Conservation (phyloP, 2,329 filamentous ascomycete species). For the Herpotrichia juniperi region DNA sequence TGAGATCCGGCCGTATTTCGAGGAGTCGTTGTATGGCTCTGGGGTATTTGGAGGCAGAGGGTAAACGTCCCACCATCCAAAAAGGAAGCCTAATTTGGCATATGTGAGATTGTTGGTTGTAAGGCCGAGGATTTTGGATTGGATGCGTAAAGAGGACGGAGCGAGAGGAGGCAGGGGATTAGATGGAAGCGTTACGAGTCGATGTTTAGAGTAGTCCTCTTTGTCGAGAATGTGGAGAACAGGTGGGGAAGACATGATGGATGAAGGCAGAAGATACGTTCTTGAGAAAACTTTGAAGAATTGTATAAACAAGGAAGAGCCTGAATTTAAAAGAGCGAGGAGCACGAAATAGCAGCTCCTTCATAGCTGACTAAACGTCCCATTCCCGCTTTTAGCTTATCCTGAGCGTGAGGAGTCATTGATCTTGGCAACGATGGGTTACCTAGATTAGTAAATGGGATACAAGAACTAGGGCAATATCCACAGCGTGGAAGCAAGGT, state of each 20-base stretch:
- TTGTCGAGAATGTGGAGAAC: constrained; percentile 23
- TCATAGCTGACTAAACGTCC: not conserved
- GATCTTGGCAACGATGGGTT: constrained; percentile 1
- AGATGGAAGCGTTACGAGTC: constrained; percentile 17
- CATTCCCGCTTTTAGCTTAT: no score
- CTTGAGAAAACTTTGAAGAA: not conserved
- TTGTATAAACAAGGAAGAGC: not conserved
- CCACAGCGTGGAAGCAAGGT: no score
- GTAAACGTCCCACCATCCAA: constrained; percentile 53
- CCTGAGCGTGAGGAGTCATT: not conserved
- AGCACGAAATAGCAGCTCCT: not conserved
- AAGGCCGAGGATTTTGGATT: constrained; percentile 23
- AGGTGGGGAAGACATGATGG: constrained; percentile 5
- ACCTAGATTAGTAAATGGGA: not conserved
- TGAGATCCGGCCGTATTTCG: constrained; percentile 54
- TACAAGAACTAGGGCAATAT: no score
- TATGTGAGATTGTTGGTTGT: constrained; percentile 36
- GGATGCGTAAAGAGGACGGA: constrained; percentile 26
- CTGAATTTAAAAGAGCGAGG: not conserved
- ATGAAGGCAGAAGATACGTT: not conserved
- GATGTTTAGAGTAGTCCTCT: constrained; percentile 23
- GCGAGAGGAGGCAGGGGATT: constrained; percentile 12
- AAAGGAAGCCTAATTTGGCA: constrained; percentile 27
- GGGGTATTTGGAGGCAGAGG: constrained; percentile 49
- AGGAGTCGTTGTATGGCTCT: constrained; percentile 42